Percentiles rank a stretch among this genome's conserved stretches.
Conservation (phyloP, 1,139 yeast species). For the Candida sojae region DNA sequence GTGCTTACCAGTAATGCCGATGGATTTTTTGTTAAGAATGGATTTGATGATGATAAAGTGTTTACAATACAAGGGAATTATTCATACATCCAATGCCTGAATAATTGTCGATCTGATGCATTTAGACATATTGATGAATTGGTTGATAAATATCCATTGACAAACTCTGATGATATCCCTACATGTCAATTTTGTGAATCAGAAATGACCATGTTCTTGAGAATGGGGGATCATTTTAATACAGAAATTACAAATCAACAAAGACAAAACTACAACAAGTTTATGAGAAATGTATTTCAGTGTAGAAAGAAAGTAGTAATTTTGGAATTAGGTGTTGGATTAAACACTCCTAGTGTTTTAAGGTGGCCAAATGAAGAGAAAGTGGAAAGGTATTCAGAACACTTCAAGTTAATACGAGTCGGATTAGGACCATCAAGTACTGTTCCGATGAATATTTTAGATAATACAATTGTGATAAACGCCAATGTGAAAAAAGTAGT, state of each 20-base stretch:
- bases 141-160: slow-evolving; percentile 7
- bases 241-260: slow-evolving; percentile 1
- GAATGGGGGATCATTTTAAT: slow-evolving; percentile 10
- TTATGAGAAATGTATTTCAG: background rate
- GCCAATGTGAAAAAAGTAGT: slow-evolving; percentile 6
- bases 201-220: slow-evolving; percentile 10
- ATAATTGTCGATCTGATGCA: slow-evolving; percentile 8
- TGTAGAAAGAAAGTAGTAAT: slow-evolving; percentile 4
- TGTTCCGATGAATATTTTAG: slow-evolving; percentile 1
- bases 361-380: slow-evolving; percentile 11
- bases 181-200: slow-evolving; percentile 9
- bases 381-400: slow-evolving; percentile 2
- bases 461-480: slow-evolving; percentile 6
- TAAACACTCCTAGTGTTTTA: slow-evolving; percentile 11
- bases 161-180: slow-evolving; percentile 5
- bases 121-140: slow-evolving; percentile 8
- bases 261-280: slow-evolving; percentile 1
- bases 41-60: slow-evolving; percentile 8
- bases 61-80: slow-evolving; percentile 11
- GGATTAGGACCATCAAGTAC: slow-evolving; percentile 10
- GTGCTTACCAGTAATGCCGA: slow-evolving; percentile 14
- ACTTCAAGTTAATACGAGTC: slow-evolving; percentile 8
- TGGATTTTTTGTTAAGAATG: slow-evolving; percentile 14
- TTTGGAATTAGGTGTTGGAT: slow-evolving; percentile 11
- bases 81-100: slow-evolving; percentile 9